These are phyloP conservation scores for Aristolochia fimbriata DNA, from an alignment of 164 flowering plant species.

Conservation along the genomic window DNA sequence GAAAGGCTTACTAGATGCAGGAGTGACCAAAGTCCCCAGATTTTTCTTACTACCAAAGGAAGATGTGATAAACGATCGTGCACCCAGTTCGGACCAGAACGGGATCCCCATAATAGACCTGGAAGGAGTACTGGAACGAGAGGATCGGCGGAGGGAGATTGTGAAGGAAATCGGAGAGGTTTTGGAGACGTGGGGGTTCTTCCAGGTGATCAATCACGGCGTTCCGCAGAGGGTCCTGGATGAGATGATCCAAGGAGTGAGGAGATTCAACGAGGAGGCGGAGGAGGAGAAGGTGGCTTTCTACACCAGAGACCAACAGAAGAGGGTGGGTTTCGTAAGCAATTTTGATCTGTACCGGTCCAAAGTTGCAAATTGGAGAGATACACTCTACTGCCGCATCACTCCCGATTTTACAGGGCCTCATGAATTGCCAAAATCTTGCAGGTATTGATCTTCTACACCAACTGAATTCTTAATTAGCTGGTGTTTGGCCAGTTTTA, in stretches of 20 bases:
- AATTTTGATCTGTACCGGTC: conserved; percentile 26
- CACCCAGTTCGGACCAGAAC: no score
- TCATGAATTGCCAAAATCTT: conserved; percentile 21
- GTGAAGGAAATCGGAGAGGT: conserved; percentile 24
- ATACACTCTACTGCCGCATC: conserved; percentile 14
- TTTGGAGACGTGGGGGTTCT: conserved; percentile 36
- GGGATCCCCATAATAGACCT: conserved; percentile 25
- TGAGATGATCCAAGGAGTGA: conserved; percentile 28
- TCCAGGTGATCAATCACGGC: conserved; percentile 48
- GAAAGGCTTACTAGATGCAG: conserved; percentile 13
- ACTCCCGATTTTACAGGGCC: conserved; percentile 17
- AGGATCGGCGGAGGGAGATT: conserved; percentile 10
- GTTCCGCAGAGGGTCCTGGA: conserved; percentile 24
- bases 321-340: conserved; percentile 12
- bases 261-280: conserved; percentile 32
- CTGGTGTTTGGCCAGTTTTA: no score
- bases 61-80: not conserved
- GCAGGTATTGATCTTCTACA: not conserved
- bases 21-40: conserved; percentile 5
- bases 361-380: conserved; percentile 30
- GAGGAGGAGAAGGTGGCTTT: conserved; percentile 21
- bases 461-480: not conserved
- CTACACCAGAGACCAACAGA: conserved; percentile 23
- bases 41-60: conserved; percentile 21
- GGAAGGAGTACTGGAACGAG: conserved; percentile 6